Percentiles rank a stretch among this genome's conserved stretches.
These are phyloP conservation scores for Metschnikowia rubicola DNA, from an alignment of 805 yeast genomes.

Conservation along the genomic window DNA sequence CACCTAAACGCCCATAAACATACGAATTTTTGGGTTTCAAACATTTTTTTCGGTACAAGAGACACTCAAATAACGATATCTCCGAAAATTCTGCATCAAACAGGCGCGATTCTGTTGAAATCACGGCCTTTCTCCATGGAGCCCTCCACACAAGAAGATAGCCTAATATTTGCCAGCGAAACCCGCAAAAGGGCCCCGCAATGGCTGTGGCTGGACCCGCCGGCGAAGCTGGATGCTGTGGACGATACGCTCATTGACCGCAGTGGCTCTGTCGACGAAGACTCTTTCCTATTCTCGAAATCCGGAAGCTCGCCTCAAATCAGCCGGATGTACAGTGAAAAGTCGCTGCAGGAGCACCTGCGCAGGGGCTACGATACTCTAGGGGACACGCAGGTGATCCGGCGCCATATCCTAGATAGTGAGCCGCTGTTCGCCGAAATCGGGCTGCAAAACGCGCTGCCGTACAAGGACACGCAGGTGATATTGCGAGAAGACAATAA, in stretches of 20 bases:
- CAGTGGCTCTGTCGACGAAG: conserved; percentile 4
- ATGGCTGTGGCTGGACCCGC: conserved; percentile 10
- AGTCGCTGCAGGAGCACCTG: not conserved
- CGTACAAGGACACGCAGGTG: conserved; percentile 13
- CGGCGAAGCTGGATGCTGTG: not conserved
- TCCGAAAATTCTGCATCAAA: no score
- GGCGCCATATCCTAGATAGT: not conserved
- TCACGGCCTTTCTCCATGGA: conserved; percentile 2
- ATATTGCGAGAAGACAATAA: not conserved
- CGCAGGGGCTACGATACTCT: conserved; percentile 6
- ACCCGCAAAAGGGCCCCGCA: not conserved
- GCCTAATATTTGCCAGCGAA: conserved; percentile 30
- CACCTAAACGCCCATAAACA: no score
- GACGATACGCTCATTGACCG: conserved; percentile 9
- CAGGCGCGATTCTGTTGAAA: no score
- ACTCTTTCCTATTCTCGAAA: conserved; percentile 9
- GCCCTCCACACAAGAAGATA: conserved; percentile 20
- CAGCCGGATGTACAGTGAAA: not conserved
- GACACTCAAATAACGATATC: no score
- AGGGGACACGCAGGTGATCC: conserved; percentile 9
- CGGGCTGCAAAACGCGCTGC: not conserved
- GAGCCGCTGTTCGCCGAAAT: conserved; percentile 2
- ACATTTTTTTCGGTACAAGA: no score
- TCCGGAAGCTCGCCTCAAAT: not conserved
- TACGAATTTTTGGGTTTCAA: no score